Evolutionary conservation across 176 grass and related monocot genomes (phyloP).

Genomic region (Dactylis glomerata): DNA sequence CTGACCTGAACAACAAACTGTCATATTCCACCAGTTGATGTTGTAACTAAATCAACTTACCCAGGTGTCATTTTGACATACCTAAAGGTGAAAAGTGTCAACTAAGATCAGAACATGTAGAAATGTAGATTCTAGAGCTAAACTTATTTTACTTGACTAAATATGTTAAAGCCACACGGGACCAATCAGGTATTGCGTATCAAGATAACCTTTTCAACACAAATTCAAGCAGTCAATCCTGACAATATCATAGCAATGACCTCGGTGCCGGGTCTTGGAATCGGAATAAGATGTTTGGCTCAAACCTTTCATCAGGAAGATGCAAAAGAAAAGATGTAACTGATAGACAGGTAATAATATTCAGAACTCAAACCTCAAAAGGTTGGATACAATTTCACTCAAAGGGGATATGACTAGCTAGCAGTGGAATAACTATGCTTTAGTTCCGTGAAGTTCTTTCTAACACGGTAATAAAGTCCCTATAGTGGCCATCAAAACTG

Average conservation of each 20-base stretch:
- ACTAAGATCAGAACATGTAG: no score
- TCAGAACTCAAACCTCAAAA: background rate
- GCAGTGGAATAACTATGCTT: background rate
- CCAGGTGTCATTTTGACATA: no score
- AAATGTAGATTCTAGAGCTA: no score
- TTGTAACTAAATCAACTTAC: no score
- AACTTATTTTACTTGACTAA: no score
- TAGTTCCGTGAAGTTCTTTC: background rate
- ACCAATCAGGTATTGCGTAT: no score
- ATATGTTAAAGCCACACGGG: no score
- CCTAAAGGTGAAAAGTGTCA: no score
- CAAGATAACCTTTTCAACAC: slow-evolving; percentile 73
- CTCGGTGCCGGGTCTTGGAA: slow-evolving; percentile 77
- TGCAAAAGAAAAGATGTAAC: slow-evolving; percentile 20
- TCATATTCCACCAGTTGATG: no score
- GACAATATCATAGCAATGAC: slow-evolving; percentile 94
- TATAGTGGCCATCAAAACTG: no score
- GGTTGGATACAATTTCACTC: slow-evolving; percentile 16
- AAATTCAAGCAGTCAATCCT: slow-evolving; percentile 93
- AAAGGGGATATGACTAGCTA: background rate
- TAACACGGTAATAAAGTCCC: no score
- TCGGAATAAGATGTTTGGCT: slow-evolving; percentile 84
- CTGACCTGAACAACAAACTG: no score
- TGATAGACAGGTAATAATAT: background rate
- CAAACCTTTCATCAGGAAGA: slow-evolving; percentile 61